A percentile compares a stretch with the other conserved stretches of the same genome.
These are phyloP conservation scores for Aspergillus brasiliensis DNA, from an alignment of 2,329 filamentous ascomycete genomes.

Conservation along the genomic window DNA sequence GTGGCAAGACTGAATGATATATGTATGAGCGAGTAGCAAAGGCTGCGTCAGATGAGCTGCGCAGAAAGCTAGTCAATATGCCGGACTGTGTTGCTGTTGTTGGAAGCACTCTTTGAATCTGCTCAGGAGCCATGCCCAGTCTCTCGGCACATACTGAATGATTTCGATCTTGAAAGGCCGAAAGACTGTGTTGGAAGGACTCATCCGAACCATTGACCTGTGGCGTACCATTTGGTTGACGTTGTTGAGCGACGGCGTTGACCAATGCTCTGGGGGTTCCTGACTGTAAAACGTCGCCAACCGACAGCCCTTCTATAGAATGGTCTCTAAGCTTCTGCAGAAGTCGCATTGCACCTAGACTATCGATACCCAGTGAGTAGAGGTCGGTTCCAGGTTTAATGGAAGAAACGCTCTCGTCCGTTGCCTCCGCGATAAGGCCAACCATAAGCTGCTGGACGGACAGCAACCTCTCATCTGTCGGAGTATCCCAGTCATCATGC, in stretches of 20 bases:
- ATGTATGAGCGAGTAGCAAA: slow-evolving; percentile 31
- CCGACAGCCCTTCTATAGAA: slow-evolving; percentile 25
- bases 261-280: slow-evolving; percentile 28
- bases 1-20: slow-evolving; percentile 32
- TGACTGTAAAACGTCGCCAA: slow-evolving; percentile 33
- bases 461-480: slow-evolving; percentile 3
- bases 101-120: slow-evolving; percentile 34
- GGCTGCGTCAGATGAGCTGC: slow-evolving; percentile 19
- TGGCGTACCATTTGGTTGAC: not conserved
- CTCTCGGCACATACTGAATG: slow-evolving; percentile 20
- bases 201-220: not conserved
- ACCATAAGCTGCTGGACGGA: slow-evolving; percentile 19
- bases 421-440: slow-evolving; percentile 19
- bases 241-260: slow-evolving; percentile 18
- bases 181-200: slow-evolving; percentile 7
- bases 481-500: slow-evolving; percentile 10
- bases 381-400: slow-evolving; percentile 23
- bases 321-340: slow-evolving; percentile 34
- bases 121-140: slow-evolving; percentile 15
- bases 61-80: slow-evolving; percentile 37
- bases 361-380: slow-evolving; percentile 37
- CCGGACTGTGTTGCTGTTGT: slow-evolving; percentile 40
- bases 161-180: slow-evolving; percentile 23
- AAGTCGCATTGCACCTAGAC: slow-evolving; percentile 38
- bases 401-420: slow-evolving; percentile 13